phyloP scores from a whole-genome alignment of 176 grass and related monocot genomes.

The Ensete glaucum region DNA sequence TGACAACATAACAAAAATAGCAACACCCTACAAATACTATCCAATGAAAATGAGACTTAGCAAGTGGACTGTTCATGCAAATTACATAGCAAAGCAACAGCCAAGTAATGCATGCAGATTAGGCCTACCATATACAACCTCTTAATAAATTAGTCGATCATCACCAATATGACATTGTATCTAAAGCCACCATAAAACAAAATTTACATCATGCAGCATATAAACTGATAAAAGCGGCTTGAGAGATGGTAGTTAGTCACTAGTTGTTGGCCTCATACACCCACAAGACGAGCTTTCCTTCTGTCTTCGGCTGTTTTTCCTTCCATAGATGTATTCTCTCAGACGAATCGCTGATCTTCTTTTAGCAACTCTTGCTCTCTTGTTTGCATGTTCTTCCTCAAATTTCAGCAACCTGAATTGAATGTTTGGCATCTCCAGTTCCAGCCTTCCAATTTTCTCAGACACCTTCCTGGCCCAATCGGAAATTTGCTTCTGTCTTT shows the following conservation, averaged over 20 bases:
- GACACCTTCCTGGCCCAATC: conserved; percentile 68
- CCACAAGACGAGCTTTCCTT: conserved; percentile 44
- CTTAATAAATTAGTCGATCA: background rate
- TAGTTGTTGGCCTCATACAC: conserved; percentile 60
- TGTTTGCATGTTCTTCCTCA: conserved; percentile 51
- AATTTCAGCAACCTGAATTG: conserved; percentile 61
- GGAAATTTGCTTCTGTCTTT: conserved; percentile 71
- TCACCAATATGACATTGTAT: background rate
- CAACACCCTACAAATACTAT: no score
- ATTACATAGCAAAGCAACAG: no score
- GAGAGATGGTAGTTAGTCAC: conserved; percentile 9
- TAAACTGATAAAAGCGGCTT: background rate
- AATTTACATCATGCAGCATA: background rate
- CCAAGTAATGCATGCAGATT: background rate
- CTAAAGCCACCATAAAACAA: background rate
- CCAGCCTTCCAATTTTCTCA: conserved; percentile 72
- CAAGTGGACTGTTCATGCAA: no score
- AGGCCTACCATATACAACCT: background rate
- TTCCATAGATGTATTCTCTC: conserved; percentile 76
- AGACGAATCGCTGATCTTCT: conserved; percentile 55
- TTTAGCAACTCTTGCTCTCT: conserved; percentile 32
- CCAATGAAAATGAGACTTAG: no score
- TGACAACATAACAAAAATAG: no score
- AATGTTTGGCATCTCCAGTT: conserved; percentile 66
- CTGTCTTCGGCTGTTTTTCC: conserved; percentile 44